phyloP scores from a whole-genome alignment of 2,329 filamentous ascomycete genomes.

The Diaporthe vaccinii region DNA sequence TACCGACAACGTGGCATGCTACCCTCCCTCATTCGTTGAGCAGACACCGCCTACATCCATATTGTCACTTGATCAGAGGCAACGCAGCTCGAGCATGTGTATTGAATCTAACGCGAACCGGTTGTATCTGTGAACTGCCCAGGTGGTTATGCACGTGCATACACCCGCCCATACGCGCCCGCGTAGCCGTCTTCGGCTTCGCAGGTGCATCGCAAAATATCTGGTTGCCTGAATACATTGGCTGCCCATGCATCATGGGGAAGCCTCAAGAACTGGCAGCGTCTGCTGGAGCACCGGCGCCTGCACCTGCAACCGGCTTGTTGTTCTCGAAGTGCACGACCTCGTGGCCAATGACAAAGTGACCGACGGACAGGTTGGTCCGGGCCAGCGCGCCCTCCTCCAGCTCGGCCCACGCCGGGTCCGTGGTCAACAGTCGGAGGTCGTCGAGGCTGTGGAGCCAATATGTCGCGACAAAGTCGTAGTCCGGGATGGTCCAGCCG shows the following conservation, averaged over 20 bases:
- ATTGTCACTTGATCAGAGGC: neutral
- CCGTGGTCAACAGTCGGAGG: conserved; percentile 5
- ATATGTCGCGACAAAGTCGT: conserved; percentile 28
- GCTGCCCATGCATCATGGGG: neutral
- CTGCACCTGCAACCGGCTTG: neutral
- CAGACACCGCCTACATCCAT: neutral
- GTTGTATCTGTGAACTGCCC: neutral
- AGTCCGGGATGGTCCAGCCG: conserved; percentile 14
- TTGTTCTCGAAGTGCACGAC: conserved; percentile 23
- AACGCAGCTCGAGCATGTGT: no score
- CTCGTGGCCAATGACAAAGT: conserved; percentile 28
- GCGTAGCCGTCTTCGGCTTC: neutral
- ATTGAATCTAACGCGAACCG: neutral
- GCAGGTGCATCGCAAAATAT: neutral
- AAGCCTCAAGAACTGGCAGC: neutral
- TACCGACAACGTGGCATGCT: neutral
- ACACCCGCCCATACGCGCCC: no score
- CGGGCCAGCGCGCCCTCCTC: conserved; percentile 8
- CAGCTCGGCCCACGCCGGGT: conserved; percentile 25
- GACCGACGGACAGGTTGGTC: conserved; percentile 12
- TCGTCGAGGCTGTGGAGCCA: conserved; percentile 27
- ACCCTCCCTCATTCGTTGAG: neutral
- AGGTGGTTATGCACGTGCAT: neutral
- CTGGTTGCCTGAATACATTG: no score
- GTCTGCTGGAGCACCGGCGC: neutral